Evolutionary conservation across 768 basidiomycete species (phyloP), one percentile per base, ranked within the genome.

Genomic region (Galerina marginata): DNA sequence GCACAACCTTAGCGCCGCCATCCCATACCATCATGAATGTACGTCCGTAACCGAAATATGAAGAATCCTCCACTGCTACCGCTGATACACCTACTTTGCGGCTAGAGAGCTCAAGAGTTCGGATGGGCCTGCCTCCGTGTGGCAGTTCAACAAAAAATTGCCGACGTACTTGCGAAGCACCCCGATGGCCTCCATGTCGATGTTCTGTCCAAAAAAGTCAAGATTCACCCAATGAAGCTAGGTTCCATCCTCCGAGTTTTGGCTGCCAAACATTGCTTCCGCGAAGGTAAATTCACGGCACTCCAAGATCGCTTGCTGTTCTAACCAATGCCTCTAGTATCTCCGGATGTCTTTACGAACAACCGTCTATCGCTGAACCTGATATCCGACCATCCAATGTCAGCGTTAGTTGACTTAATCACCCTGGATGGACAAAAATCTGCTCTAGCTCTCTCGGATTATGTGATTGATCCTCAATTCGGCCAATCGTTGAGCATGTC

Each of bases 201-300:
- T 5, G 77, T 77, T 5, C 60, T 82, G 0, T 67, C 68, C 12
- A 26, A 60, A 23, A 66, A 67, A 49, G 61, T 76, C 1, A 71
- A 75, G 3, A 58, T 80, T 10, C 70, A 79, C 16, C 57, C 63
- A 6, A 67, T 59, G 29, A 83, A 81, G 54, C 67, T 81, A 2
- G 71, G 69, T 0, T 71, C 80, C 2, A 70, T 81, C 38, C 54
- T 83, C 49, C 74, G 79, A 3, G 61, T 73, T 4, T 71, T 83
- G 6, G 74, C 77, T 10, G 71, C 77, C 6, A 78, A 73, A 46
- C 78, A 81, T 61, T 70, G 72, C 54, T 83, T 63, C 49, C 58
- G 58, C 29, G 62, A 63, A 57, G 62, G 62, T 63, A 46, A 29
- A 3, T 29, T 29, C 29, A 29, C 29, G 29, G 6, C 6, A 29